These are phyloP conservation scores for Amaranthus tricolor DNA, from an alignment of 179 eudicot species.

Conservation along the genomic window DNA sequence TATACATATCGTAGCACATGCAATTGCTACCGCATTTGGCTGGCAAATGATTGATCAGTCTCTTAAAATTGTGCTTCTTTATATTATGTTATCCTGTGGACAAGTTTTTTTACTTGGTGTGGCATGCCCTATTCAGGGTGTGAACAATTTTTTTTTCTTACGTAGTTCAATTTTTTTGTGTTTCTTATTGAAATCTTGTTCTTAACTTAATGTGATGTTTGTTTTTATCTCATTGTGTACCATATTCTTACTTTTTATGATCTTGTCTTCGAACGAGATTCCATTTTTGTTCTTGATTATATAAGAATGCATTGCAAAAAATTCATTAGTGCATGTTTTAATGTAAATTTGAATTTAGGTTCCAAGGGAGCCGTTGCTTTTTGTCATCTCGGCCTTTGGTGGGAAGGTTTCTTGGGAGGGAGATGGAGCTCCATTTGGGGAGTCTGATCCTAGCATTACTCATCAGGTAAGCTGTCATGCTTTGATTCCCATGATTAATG, in stretches of 20 bases:
- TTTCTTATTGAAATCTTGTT: too few species aligned
- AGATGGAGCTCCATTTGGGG: constrained; percentile 77
- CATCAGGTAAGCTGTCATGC: constrained; percentile 56
- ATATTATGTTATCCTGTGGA: not conserved
- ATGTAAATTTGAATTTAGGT: constrained; percentile 43
- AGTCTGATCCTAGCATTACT: constrained; percentile 69
- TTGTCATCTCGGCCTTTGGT: constrained; percentile 89
- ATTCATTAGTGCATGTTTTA: not conserved
- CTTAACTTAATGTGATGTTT: too few species aligned
- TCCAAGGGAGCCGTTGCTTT: constrained; percentile 85
- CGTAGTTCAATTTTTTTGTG: not conserved
- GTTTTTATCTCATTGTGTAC: not conserved
- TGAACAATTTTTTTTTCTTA: too few species aligned
- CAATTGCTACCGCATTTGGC: not conserved
- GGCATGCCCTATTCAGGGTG: too few species aligned
- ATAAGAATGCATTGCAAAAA: not conserved
- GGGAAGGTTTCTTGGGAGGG: constrained; percentile 97
- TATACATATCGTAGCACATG: not conserved
- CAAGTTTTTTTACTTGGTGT: too few species aligned
- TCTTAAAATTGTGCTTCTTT: not conserved
- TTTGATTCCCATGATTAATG: not conserved
- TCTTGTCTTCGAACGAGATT: not conserved
- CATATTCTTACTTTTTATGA: not conserved
- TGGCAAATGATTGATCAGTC: not conserved
- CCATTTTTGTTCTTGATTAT: not conserved